A percentile compares a stretch with the other conserved stretches of the same genome.
Conservation (phyloP, 139 green algal genomes). For the Chlamydomonas applanata region DNA sequence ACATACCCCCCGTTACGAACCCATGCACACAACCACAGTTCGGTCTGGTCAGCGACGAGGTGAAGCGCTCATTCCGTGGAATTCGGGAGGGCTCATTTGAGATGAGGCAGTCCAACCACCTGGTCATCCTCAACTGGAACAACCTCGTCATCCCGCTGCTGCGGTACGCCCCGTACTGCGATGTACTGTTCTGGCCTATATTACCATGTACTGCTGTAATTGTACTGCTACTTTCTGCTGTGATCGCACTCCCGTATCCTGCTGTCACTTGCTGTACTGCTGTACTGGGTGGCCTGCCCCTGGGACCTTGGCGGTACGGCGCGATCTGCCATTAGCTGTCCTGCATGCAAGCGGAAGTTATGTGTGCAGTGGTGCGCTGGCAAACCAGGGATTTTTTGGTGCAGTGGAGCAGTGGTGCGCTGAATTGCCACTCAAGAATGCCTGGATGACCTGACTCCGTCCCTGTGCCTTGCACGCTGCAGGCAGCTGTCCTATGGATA, state of each 20-base stretch:
- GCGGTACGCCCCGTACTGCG: conserved; percentile 14
- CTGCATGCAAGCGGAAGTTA: too few relatives aligned
- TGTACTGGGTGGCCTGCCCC: too few relatives aligned
- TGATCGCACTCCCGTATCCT: background rate
- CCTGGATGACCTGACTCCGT: too few relatives aligned
- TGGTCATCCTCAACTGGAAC: conserved; percentile 30
- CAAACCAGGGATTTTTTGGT: too few relatives aligned
- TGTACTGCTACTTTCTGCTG: background rate
- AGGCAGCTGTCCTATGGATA: conserved; percentile 15
- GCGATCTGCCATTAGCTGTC: too few relatives aligned
- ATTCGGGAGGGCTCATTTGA: conserved; percentile 30
- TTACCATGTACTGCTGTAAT: conserved; percentile 3
- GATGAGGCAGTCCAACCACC: conserved; percentile 16
- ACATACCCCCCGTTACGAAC: too few relatives aligned
- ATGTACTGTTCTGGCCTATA: too few relatives aligned
- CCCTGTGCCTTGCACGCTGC: background rate
- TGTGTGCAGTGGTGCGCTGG: too few relatives aligned
- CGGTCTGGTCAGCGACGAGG: conserved; percentile 3
- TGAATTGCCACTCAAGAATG: too few relatives aligned
- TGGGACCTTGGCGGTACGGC: too few relatives aligned
- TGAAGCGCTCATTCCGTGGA: conserved; percentile 8
- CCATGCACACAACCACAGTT: background rate
- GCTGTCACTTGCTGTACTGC: too few relatives aligned
- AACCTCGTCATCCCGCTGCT: conserved; percentile 30
- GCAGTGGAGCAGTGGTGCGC: too few relatives aligned